These are phyloP conservation scores for Aspergillus sp. DNA, from an alignment of 2,329 filamentous ascomycete genomes.

Conservation along the genomic window DNA sequence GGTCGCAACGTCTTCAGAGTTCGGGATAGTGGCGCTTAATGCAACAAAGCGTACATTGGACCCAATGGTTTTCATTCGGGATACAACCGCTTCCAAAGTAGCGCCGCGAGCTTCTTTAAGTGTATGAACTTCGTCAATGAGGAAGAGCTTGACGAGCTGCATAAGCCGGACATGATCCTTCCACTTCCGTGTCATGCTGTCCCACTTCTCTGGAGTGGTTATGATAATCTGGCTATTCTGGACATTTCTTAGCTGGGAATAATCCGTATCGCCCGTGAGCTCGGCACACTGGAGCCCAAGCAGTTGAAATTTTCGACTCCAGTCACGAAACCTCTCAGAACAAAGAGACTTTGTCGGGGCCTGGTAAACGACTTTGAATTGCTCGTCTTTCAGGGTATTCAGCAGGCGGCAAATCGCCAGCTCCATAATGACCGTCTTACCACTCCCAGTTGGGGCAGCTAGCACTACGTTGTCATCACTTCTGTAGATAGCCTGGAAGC, in stretches of 20 bases:
- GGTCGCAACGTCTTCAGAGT: slow-evolving; percentile 73
- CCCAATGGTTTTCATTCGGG: slow-evolving; percentile 80
- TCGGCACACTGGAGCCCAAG: slow-evolving; percentile 71
- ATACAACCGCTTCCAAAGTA: slow-evolving; percentile 79
- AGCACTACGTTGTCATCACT: slow-evolving; percentile 75
- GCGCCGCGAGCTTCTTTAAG: slow-evolving; percentile 77
- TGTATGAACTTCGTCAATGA: slow-evolving; percentile 88
- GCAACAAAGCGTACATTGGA: slow-evolving; percentile 76
- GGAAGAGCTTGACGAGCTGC: slow-evolving; percentile 72
- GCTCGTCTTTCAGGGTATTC: slow-evolving; percentile 53
- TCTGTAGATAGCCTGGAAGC: slow-evolving; percentile 65
- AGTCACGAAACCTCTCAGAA: slow-evolving; percentile 72
- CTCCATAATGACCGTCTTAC: slow-evolving; percentile 80
- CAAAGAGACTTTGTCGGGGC: slow-evolving; percentile 84
- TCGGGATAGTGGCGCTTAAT: slow-evolving; percentile 80
- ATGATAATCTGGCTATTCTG: slow-evolving; percentile 78
- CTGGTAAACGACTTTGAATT: slow-evolving; percentile 81
- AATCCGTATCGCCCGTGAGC: slow-evolving; percentile 77
- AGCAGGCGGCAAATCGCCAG: slow-evolving; percentile 75
- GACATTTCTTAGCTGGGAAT: slow-evolving; percentile 64
- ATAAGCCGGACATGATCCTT: slow-evolving; percentile 74
- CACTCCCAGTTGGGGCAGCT: slow-evolving; percentile 79
- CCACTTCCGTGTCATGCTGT: slow-evolving; percentile 86
- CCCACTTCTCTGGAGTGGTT: slow-evolving; percentile 89
- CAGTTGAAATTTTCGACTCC: slow-evolving; percentile 70